Base-by-base conservation (phyloP, 2,329 filamentous ascomycete genomes). In the Aspergillus sojae region DNA sequence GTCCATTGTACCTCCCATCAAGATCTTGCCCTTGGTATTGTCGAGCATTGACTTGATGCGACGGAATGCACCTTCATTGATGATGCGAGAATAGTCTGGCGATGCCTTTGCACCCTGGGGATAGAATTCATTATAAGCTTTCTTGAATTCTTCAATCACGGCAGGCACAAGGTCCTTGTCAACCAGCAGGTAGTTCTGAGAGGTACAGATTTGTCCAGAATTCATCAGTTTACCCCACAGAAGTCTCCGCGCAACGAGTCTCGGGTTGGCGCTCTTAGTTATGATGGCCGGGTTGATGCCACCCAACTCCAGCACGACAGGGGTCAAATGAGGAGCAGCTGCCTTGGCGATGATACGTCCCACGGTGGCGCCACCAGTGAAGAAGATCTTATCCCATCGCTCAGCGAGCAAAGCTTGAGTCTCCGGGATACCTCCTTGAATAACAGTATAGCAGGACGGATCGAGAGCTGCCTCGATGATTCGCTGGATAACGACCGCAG, bases 361-460 rank as follows among this genome's bases (percentile, higher is more conserved):
- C 21, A 97, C 93, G 32, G 76, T 81, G 58, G 86, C 85, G 72
- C 88, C 89, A 60, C 95, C 95, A 1, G 95, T 99, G 82, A 97
- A 99, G 83, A 95, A 94, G 73, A 99, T 96, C 86, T 97, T 98
- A 81, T 96, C 94, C 90, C 94, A 99, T 78, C 94, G 94, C 81
- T 93, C 88, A 62, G 94, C 88, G 39, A 99, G 85, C 52, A 98
- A 81, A 14, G 88, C 89, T 53, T 91, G 92, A 4, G 91, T 93
- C 83, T 97, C 93, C 4, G 89, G 84, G 23, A 97, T 80, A 32
- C 83, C 89, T 64, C 95, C 95, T 76, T 97, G 95, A 69, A 97
- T 83, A 63, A 93, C 86, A 41, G 83, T 81, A 79, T 93, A 97
- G 70, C 89, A 89, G 19, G 88, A 86, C 1, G 88, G 86, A 75